Base-by-base conservation (phyloP, 2,329 filamentous ascomycete species). In the Coniochaeta hoffmannii region DNA sequence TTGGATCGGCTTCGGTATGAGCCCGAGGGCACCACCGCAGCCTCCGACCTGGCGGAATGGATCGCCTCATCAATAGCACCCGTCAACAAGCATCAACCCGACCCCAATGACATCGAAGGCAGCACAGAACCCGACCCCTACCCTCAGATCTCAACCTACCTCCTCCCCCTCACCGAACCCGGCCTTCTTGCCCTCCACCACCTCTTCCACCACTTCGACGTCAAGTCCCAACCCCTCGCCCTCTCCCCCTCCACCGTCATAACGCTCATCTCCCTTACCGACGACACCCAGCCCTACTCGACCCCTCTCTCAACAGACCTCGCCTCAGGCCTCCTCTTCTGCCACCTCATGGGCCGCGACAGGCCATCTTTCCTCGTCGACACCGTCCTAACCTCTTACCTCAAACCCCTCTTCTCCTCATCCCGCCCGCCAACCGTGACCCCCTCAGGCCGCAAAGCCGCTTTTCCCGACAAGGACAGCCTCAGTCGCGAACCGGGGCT, bases 391-490 rank as follows among this genome's bases (percentile, higher is more conserved):
- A 74, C 79, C 58, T 71, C 73, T 62, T 85, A 85, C 63, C 76
- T 92, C 53, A 85, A 84, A 35, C 85, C 85, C 28, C 71, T 89
- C 6, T 91, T 92, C 72, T 76, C 77, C 28, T 77, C 76, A 56
- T 74, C 80, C 15, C 79, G 76, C 19, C 77, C 82, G 5, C 66
- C 68, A 1, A 72, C 73, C 2, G 70, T 88, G 49, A 86, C 85
- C 3, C 69, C 77, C 1, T 73, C 79, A 5, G 83, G 84, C 22
- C 77, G 81, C 31, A 83, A 79, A 64, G 75, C 72, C 26, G 71
- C 75, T 36, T 80, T 76, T 52, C 64, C 69, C 30, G 68, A 75
- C 31, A 28, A 51, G 4, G 63, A 69, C n/a, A n/a, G n/a, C 1
- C 66, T 71, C 24, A 71, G 72, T 44, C 67, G 68, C 44, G 65